Evolutionary conservation across 352 stramenopile species (phyloP).

Genomic region (Phytophthora sp.): DNA sequence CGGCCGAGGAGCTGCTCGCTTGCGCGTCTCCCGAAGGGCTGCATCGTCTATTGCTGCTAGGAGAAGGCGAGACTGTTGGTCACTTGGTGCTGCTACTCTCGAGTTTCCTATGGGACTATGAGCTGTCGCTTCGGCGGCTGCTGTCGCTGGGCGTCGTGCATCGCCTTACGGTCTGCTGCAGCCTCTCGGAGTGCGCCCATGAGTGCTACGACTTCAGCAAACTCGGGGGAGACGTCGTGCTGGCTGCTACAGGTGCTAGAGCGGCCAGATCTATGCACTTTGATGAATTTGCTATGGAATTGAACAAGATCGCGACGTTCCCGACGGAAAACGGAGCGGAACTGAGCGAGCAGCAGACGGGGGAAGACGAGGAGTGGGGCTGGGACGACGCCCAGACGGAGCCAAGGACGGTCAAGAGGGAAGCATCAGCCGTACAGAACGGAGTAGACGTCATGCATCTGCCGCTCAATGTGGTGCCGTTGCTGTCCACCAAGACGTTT

Average conservation of each 20-base stretch:
- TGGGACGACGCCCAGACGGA: constrained; percentile 46
- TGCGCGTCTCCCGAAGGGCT: constrained; percentile 28
- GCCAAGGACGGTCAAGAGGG: not conserved
- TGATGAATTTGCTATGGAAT: constrained; percentile 44
- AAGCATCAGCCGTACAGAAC: not conserved
- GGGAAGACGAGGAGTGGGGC: constrained; percentile 51
- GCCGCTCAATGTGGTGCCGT: constrained; percentile 59
- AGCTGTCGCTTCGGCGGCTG: constrained; percentile 41
- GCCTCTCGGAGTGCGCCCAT: constrained; percentile 69
- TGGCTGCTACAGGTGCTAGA: constrained; percentile 18
- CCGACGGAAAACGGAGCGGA: constrained; percentile 17
- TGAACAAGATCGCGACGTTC: constrained; percentile 28
- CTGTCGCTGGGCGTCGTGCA: constrained; percentile 46
- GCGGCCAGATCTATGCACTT: constrained; percentile 51
- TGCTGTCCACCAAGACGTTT: constrained; percentile 52
- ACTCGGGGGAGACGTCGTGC: not conserved
- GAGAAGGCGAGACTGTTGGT: constrained; percentile 26
- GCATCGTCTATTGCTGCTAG: constrained; percentile 30
- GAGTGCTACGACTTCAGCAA: constrained; percentile 69
- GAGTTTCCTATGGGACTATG: constrained; percentile 73
- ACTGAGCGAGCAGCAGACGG: constrained; percentile 4
- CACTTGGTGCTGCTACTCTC: constrained; percentile 63
- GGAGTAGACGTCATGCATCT: constrained; percentile 59
- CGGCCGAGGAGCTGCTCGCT: constrained; percentile 42
- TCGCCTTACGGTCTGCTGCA: constrained; percentile 65